Base-by-base conservation (phyloP, 345 rosid species). In the Populus davidiana region DNA sequence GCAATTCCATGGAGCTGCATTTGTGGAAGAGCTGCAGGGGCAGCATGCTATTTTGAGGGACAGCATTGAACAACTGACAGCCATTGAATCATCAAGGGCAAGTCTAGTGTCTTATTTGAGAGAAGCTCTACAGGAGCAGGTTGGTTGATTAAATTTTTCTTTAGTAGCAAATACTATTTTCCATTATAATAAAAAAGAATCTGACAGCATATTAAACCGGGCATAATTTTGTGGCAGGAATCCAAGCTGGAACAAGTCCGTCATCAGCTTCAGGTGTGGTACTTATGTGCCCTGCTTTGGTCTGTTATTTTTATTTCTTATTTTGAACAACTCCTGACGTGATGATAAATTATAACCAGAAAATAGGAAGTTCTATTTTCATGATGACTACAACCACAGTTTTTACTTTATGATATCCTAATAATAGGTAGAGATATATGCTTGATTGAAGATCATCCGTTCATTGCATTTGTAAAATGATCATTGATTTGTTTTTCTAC, bases 121-220 rank as follows among this genome's bases (percentile, higher is more conserved):
- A 81, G 97, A 94, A 66, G 94, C 93, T 80, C 87, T 96, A 72
- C 95, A 89, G 69, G 99, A 93, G 81, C 94, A 95, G 98, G 99
- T 95, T 81, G 20, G 73, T 82, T 70, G 39, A 74, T 64, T 75
- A 36, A 70, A 79, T 73, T 77, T 25, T 41, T 69, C 52, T 54
- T 3, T 12, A 41, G 62, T 69, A 77, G 33, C 43, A 71, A 17
- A 17, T 50, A 70, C 71, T 69, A 27, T 71, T 43, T 69, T 27
- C 36, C 21, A 50, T 67, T 67, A 73, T 69, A 14, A 18, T 73
- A 65, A 47, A 75, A 33, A 70, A 27, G 5, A 16, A 23, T 52
- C 1, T 71, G 76, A 6, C 13, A 23, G 71, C 36, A 27, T 44
- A 43, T 47, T 82, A 64, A 80, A 74, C 75, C 81, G 75, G 76